Evolutionary conservation across 768 basidiomycete genomes (phyloP).

Genomic region (Lactarius akahatsu): DNA sequence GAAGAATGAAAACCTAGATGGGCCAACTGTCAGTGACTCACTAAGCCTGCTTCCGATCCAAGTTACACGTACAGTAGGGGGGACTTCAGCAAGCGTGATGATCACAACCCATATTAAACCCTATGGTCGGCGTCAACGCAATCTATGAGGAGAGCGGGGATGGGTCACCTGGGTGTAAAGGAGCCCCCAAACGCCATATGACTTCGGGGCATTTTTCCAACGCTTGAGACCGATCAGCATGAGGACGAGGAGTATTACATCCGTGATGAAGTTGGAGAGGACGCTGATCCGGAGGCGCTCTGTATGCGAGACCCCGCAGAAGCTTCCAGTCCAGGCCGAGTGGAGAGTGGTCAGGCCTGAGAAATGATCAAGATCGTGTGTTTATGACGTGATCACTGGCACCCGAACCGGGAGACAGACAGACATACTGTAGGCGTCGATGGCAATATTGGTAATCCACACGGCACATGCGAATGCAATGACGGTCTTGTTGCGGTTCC

Average conservation of each 20-base stretch:
- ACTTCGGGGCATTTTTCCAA: constrained; percentile 2
- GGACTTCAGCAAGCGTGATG: constrained; percentile 20
- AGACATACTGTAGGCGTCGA: constrained; percentile 3
- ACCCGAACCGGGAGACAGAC: background rate
- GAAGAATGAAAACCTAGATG: constrained; percentile 19
- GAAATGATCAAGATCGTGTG: background rate
- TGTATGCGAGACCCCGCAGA: background rate
- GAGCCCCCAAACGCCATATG: constrained; percentile 12
- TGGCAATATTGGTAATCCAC: background rate
- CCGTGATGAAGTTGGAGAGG: constrained; percentile 12
- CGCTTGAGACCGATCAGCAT: constrained; percentile 21
- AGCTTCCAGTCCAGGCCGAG: constrained; percentile 2
- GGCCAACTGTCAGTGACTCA: background rate
- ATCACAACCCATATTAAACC: constrained; percentile 14
- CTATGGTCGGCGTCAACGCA: constrained; percentile 6
- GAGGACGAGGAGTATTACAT: constrained; percentile 20
- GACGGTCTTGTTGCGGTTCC: constrained; percentile 11
- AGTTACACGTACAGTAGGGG: constrained; percentile 16
- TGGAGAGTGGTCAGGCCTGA: constrained; percentile 4
- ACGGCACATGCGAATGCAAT: background rate
- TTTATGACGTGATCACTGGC: too few species aligned
- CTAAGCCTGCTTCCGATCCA: background rate
- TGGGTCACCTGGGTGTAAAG: constrained; percentile 15
- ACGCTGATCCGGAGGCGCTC: constrained; percentile 1
- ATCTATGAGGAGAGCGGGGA: background rate